Conservation (phyloP, 495 filamentous ascomycete genomes). For the Penicillium desertorum region DNA sequence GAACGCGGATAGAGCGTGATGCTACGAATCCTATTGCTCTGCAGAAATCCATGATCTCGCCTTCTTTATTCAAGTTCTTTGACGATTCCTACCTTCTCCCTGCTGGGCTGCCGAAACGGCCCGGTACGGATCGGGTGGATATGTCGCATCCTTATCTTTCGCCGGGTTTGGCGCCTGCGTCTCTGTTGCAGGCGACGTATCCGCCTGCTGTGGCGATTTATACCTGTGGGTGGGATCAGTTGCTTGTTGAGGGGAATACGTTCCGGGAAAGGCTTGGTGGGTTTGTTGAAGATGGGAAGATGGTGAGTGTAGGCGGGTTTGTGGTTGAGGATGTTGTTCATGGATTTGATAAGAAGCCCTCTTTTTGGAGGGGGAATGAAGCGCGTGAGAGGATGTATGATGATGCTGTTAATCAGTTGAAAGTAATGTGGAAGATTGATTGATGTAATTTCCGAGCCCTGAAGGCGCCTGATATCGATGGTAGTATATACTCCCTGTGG, state of each 20-base stretch:
- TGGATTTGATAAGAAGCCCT: conserved; percentile 33
- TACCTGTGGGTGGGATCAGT: conserved; percentile 31
- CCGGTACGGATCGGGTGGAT: conserved; percentile 15
- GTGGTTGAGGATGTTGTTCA: conserved; percentile 25
- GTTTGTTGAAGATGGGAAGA: conserved; percentile 14
- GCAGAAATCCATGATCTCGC: conserved; percentile 19
- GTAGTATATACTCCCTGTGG: not conserved
- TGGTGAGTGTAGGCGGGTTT: conserved; percentile 19
- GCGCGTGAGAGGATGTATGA: conserved; percentile 22
- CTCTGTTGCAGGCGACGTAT: conserved; percentile 16
- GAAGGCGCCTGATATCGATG: no score
- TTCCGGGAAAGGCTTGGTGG: conserved; percentile 23
- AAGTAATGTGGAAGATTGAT: conserved; percentile 20
- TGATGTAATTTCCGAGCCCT: not conserved
- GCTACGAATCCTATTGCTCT: conserved; percentile 21
- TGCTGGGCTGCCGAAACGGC: conserved; percentile 14
- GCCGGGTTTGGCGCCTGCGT: conserved; percentile 17
- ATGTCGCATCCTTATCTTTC: conserved; percentile 27
- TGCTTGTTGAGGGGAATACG: conserved; percentile 26
- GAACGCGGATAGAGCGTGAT: conserved; percentile 51
- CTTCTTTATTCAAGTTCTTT: conserved; percentile 17
- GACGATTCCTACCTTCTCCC: conserved; percentile 21
- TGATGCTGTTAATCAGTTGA: conserved; percentile 23
- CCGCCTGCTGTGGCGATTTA: conserved; percentile 23
- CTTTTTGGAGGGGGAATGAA: conserved; percentile 19